Evolutionary conservation across 2,329 filamentous ascomycete species (phyloP), one percentile per base, ranked within the genome.

Genomic region (Cladosporium oxysporum): DNA sequence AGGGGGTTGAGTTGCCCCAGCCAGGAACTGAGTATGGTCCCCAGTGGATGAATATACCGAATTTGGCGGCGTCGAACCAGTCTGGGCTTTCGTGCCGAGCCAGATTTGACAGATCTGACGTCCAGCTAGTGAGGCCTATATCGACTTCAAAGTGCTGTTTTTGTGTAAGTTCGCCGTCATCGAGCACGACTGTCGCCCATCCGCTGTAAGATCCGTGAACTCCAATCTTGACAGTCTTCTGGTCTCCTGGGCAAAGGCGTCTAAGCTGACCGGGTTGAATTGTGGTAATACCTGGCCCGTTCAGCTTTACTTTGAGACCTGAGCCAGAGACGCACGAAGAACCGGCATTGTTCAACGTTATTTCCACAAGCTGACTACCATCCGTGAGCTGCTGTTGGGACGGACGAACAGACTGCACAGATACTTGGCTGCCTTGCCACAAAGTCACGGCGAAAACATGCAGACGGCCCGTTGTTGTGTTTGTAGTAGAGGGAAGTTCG

Each of bases 391-490:
- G 75, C 66, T 76, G 76, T 61, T 77, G 72, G 7, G 76, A 78
- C 16, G 76, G 74, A 23, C 74, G 71, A 11, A 74, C 73, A 67
- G 72, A 76, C 55, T 77, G 75, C 18, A 74, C 70, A 31, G 71
- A 66, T 7, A 76, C 64, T 16, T 52, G 28, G 2, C 63, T 55
- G 8, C 58, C 57, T 62, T 44, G 57, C 63, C 23, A 65, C 28
- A 78, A 47, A 6, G 74, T 73, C 23, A 76, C 26, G 7, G 75
- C 68, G 69, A 78, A 78, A 11, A 78, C 66, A 66, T 78, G 76
- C 21, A 78, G 59, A 41, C 70, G 70, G 11, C 79, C 77, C 6
- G 74, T 3, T 68, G 63, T 61, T 71, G 63, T 4, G 67, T 67
- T 11, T 69, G 71, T n/a, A 72, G 76, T 18, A 73, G 75, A 5